Base-by-base conservation (phyloP, 164 flowering plant species). In the Amborella trichopoda region DNA sequence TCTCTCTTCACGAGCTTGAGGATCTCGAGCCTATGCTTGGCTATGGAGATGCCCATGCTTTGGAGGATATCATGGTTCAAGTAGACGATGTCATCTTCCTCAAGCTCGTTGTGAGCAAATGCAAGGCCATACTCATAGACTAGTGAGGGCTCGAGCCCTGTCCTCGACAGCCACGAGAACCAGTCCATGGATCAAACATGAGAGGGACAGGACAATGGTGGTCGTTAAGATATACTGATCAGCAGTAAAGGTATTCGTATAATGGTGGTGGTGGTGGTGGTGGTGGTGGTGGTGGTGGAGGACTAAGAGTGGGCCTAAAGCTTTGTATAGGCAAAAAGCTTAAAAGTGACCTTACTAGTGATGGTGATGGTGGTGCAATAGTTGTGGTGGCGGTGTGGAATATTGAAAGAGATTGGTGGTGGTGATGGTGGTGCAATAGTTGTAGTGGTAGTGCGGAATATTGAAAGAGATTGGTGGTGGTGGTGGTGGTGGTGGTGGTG, bases 61-160 rank as follows among this genome's bases (percentile, higher is more conserved):
- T 73, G 84, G 2, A 88, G 84, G 26, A 88, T 76, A 18, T 84
- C 89, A 58, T 88, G 97, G 72, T 80, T 67, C 73, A 88, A 88
- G 66, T 68, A 64, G 17, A 45, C 8, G 13, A 78, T 33, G 42
- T 88, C 94, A 4, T 84, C 89, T 21, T 53, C 58, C 26, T 72
- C 66, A 40, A 88, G 86, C 72, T 81, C 78, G 38, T 88, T 88
- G 32, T 71, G 67, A 0, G 80, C 54, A 19, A 88, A 78, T 10
- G 60, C 58, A 19, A 74, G 68, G 48, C 80, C 77, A 33, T 81
- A 88, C 24, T 84, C 77, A 46, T 84, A 76, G 3, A 65, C 39
- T 0, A 76, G 71, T 0, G 82, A 48, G 0, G 82, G 77, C 5
- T 80, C 78, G 14, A 84, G 81, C 52, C 28, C 25, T 34, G 73